These are phyloP conservation scores for Phaeotremella skinneri DNA, from an alignment of 768 basidiomycete genomes.

Conservation along the genomic window DNA sequence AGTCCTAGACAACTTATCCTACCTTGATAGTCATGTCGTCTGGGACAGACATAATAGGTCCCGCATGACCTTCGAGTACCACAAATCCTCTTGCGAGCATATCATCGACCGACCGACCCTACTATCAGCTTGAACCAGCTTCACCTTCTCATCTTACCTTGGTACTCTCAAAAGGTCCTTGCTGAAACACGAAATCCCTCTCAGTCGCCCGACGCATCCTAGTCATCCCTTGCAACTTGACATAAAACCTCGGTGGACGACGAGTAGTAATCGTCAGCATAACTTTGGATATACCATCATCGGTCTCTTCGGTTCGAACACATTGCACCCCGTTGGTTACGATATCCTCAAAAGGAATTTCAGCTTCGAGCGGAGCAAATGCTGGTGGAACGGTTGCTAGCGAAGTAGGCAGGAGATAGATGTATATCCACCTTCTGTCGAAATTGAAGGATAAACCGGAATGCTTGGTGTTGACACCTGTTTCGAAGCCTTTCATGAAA, in stretches of 20 bases:
- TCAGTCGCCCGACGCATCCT: slow-evolving; percentile 8
- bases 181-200: slow-evolving; percentile 3
- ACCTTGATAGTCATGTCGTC: slow-evolving; percentile 6
- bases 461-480: neutral
- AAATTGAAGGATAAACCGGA: slow-evolving; percentile 5
- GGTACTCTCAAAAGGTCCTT: neutral
- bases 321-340: slow-evolving; percentile 2
- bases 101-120: slow-evolving; percentile 9
- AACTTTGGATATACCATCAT: neutral
- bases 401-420: neutral
- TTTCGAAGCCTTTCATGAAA: slow-evolving; percentile 2
- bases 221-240: neutral
- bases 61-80: slow-evolving; percentile 4
- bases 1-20: neutral
- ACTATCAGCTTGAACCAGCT: neutral
- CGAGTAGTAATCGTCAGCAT: slow-evolving; percentile 1
- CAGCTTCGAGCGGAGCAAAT: neutral
- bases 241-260: slow-evolving; percentile 8
- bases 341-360: slow-evolving; percentile 11
- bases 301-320: neutral
- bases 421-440: slow-evolving; percentile 3
- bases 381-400: neutral
- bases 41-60: slow-evolving; percentile 3
- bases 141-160: neutral
- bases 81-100: slow-evolving; percentile 5